Base-by-base conservation (phyloP, 768 basidiomycete genomes). In the Lactarius quietus region DNA sequence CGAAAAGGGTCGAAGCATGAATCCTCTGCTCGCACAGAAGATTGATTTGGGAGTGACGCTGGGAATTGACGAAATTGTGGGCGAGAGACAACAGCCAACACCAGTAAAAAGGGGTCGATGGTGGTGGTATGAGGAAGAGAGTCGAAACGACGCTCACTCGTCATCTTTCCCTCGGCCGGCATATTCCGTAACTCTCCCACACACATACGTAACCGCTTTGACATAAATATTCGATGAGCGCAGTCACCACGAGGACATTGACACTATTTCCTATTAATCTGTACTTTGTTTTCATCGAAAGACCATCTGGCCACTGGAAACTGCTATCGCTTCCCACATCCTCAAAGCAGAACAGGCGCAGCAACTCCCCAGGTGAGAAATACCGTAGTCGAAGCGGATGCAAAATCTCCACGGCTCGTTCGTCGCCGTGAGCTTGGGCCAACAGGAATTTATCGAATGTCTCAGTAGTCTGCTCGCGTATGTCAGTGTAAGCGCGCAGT, bases 1-100 rank as follows among this genome's bases (percentile, higher is more conserved):
- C 80, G 86, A 84, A 83, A 86, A 86, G 85, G 88, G 88, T 84
- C 88, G 89, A 91, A 90, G 90, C 90, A 93, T 93, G 90, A 92
- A 93, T 87, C 85, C 82, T 85, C 87, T 87, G 86, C 80, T 81
- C 75, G 74, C 81, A 84, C 85, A 87, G 86, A 85, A 86, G 83
- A 84, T 78, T 72, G 61, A 71, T 70, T 73, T 67, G 64, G 63
- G 74, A 73, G 72, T 73, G 76, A 76, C 74, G 73, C 77, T 76
- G 79, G 78, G 75, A 78, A 81, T 76, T 76, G 86, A 80, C 79
- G 84, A 80, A 86, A 88, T 88, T 70, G 84, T 87, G 85, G 80
- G 83, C 78, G 69, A 70, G 71, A 68, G 52, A 63, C 64, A 65
- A 57, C 59, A 59, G 65, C 56, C 62, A 63, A 53, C 18, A 54